Base-by-base conservation (phyloP, 768 basidiomycete species). In the Sporobolomyces pararoseus region DNA sequence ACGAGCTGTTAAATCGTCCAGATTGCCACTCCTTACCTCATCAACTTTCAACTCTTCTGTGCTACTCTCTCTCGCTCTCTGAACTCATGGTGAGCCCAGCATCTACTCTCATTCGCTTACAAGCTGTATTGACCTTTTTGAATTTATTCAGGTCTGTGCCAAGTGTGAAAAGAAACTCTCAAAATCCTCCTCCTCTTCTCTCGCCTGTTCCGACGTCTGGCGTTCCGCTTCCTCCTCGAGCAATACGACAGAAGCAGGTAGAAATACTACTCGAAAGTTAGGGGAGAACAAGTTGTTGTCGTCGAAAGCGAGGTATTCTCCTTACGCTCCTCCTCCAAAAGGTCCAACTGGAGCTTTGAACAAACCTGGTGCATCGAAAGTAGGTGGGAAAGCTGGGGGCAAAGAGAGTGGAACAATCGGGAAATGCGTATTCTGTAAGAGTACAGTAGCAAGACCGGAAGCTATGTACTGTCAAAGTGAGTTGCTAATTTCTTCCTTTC, bases 221-320 rank as follows among this genome's bases (percentile, higher is more conserved):
- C 50, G 54, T 0, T 35, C 55, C 29, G 59, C 63, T 27, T 13
- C 34, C 37, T 23, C n/a, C 42, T 54, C 39, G 31, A 52, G 52
- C n/a, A 44, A 29, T 39, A 52, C 62, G 47, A 9, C 17, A 44
- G 59, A 61, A 49, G 37, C 39, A 0, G 65, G 59, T 1, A 57
- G 68, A 29, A 13, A 35, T 7, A 27, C 51, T 2, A 34, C 44
- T 7, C 73, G 73, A 66, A 69, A 68, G 27, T 35, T 74, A 47
- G 73, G 73, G 27, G 69, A 71, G 54, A 74, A 74, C 69, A 74
- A 74, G 54, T 65, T 74, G 29, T 47, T 73, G 23, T 55, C 57
- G 7, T 23, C 31, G 32, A 70, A 66, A 46, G 50, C 66, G 13
- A 52, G 66, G 16, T 74, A 74, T 61, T 65, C 66, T 52, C 73